Percentiles rank a stretch among this genome's conserved stretches.
phyloP scores from a whole-genome alignment of 352 stramenopile genomes.

The Globisporangium sylvaticum region DNA sequence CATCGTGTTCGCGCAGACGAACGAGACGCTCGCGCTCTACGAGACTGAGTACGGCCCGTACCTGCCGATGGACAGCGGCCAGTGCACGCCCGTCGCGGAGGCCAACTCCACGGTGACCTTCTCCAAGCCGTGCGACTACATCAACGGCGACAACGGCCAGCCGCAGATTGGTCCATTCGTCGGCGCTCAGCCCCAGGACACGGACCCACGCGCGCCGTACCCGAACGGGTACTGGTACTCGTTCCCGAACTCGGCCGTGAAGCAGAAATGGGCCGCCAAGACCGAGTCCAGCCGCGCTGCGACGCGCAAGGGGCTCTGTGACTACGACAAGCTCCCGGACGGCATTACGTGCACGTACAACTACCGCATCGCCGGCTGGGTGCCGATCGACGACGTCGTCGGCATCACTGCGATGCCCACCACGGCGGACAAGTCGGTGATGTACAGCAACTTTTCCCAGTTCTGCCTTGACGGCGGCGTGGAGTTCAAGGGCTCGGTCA shows the following conservation, averaged over 20 bases:
- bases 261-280: not conserved
- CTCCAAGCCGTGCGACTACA: constrained; percentile 60
- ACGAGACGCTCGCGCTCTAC: constrained; percentile 70
- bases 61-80: constrained; percentile 63
- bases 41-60: constrained; percentile 64
- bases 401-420: constrained; percentile 60
- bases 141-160: constrained; percentile 64
- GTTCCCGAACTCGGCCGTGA: constrained; percentile 66
- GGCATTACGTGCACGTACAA: constrained; percentile 66
- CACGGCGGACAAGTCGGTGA: constrained; percentile 16
- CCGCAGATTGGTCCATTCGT: constrained; percentile 68
- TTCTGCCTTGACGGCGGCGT: constrained; percentile 55
- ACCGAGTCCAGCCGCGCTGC: not conserved
- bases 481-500: constrained; percentile 43
- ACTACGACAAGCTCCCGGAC: constrained; percentile 26
- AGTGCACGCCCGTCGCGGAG: constrained; percentile 44
- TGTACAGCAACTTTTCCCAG: constrained; percentile 62
- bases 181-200: constrained; percentile 40
- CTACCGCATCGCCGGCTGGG: constrained; percentile 66
- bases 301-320: constrained; percentile 1
- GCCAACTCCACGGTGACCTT: constrained; percentile 28
- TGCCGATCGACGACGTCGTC: constrained; percentile 71
- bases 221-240: constrained; percentile 78
- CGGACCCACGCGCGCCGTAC: constrained; percentile 57
- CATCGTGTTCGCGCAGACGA: constrained; percentile 68